These are phyloP conservation scores for Pouteria glomerata DNA, from an alignment of 148 eudicot species.

Conservation along the genomic window DNA sequence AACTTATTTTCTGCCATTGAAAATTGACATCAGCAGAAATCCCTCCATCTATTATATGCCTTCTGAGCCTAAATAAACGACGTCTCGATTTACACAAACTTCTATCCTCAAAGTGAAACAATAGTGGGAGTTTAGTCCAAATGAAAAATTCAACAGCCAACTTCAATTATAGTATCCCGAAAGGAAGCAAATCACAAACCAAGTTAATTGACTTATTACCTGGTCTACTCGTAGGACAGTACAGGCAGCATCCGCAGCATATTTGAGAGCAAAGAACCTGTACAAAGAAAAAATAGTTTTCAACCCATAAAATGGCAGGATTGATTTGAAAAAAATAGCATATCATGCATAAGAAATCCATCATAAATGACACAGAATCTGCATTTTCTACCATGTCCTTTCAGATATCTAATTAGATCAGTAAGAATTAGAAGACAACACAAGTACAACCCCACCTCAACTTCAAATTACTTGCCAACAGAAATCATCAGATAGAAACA, in stretches of 20 bases:
- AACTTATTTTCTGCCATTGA: background rate
- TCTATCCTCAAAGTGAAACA: background rate
- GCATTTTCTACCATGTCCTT: background rate
- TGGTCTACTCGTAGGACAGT: slow-evolving; percentile 94
- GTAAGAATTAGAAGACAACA: background rate
- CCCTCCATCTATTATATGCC: background rate
- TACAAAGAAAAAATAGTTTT: slow-evolving; percentile 6
- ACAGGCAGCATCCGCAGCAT: slow-evolving; percentile 91
- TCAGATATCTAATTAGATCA: background rate
- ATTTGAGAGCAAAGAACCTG: slow-evolving; percentile 87
- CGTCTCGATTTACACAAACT: background rate
- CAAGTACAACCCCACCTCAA: background rate
- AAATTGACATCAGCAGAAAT: background rate
- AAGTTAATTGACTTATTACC: slow-evolving; percentile 34
- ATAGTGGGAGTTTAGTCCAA: background rate
- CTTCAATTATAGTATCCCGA: background rate
- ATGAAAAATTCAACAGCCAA: background rate
- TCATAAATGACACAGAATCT: background rate
- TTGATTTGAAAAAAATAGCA: too few relatives aligned
- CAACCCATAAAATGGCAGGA: background rate
- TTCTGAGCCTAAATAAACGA: background rate
- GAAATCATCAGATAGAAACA: background rate
- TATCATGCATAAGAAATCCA: background rate
- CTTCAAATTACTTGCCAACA: background rate
- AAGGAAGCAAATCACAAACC: background rate